These are phyloP conservation scores for Ophiocordyceps australis DNA, from an alignment of 2,329 filamentous ascomycete species.

Conservation along the genomic window DNA sequence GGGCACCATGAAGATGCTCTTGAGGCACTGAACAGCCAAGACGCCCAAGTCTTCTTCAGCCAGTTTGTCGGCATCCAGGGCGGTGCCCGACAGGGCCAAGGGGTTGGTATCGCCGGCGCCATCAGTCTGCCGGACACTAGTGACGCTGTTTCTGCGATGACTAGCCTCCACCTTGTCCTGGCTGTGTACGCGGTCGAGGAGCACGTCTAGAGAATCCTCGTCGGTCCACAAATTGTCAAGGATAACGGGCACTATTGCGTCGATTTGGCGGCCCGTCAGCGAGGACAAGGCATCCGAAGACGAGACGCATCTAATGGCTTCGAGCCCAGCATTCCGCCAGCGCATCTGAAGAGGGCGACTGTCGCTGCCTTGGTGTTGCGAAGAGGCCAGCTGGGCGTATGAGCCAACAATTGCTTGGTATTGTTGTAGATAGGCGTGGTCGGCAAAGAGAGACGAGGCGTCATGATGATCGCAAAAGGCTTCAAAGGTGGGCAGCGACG, in stretches of 20 bases:
- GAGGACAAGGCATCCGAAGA: constrained; percentile 63
- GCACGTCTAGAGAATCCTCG: constrained; percentile 45
- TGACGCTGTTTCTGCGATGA: constrained; percentile 58
- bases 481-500: constrained; percentile 71
- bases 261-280: constrained; percentile 58
- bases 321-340: constrained; percentile 57
- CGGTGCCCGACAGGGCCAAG: constrained; percentile 60
- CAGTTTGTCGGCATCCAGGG: constrained; percentile 72
- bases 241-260: constrained; percentile 66
- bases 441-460: constrained; percentile 64
- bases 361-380: constrained; percentile 33
- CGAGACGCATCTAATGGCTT: constrained; percentile 66
- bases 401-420: constrained; percentile 67
- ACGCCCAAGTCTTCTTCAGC: constrained; percentile 80
- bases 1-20: constrained; percentile 68
- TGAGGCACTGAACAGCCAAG: constrained; percentile 69
- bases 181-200: constrained; percentile 48
- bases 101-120: constrained; percentile 46
- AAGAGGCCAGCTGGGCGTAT: constrained; percentile 67
- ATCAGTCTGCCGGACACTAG: constrained; percentile 51
- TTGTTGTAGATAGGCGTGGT: constrained; percentile 64
- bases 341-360: constrained; percentile 62
- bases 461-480: constrained; percentile 83
- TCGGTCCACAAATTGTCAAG: constrained; percentile 73
- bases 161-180: constrained; percentile 54